phyloP scores from a whole-genome alignment of 768 basidiomycete genomes.

The Calocera cornea region DNA sequence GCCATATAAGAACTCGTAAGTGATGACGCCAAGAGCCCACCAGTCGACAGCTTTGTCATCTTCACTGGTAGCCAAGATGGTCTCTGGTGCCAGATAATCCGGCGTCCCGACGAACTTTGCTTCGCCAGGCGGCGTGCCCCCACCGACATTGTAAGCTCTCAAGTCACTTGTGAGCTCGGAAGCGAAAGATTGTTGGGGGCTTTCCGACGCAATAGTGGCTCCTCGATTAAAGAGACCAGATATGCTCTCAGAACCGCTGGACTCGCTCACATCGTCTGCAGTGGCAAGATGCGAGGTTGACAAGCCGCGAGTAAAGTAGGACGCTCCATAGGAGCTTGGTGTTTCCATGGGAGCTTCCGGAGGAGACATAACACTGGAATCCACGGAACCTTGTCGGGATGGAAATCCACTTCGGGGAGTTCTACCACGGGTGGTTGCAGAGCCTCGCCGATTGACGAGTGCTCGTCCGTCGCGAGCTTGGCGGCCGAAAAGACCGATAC shows the following conservation, averaged over 20 bases:
- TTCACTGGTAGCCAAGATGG: conserved; percentile 84
- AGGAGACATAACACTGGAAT: not conserved
- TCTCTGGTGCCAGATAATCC: conserved; percentile 93
- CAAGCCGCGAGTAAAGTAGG: conserved; percentile 38
- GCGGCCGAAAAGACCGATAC: conserved; percentile 94
- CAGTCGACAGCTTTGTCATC: conserved; percentile 96
- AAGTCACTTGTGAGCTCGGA: conserved; percentile 72
- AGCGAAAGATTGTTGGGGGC: conserved; percentile 76
- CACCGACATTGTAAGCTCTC: conserved; percentile 46
- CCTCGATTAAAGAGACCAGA: conserved; percentile 39
- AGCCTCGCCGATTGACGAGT: not conserved
- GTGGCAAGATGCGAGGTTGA: conserved; percentile 25
- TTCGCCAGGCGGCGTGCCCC: conserved; percentile 62
- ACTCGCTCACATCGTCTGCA: conserved; percentile 70
- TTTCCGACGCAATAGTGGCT: conserved; percentile 41
- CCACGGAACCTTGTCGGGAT: not conserved
- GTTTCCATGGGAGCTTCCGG: conserved; percentile 10
- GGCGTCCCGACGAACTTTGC: conserved; percentile 96
- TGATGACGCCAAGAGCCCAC: conserved; percentile 98
- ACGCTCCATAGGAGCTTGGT: conserved; percentile 31
- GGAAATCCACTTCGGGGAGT: not conserved
- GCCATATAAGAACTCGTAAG: conserved; percentile 95
- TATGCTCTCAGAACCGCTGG: conserved; percentile 68
- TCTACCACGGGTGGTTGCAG: not conserved
- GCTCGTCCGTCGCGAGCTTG: conserved; percentile 62